Evolutionary conservation across 441 rosid genomes (phyloP), one percentile per base, ranked within the genome.

Genomic region (Arabidopsis lyrata): DNA sequence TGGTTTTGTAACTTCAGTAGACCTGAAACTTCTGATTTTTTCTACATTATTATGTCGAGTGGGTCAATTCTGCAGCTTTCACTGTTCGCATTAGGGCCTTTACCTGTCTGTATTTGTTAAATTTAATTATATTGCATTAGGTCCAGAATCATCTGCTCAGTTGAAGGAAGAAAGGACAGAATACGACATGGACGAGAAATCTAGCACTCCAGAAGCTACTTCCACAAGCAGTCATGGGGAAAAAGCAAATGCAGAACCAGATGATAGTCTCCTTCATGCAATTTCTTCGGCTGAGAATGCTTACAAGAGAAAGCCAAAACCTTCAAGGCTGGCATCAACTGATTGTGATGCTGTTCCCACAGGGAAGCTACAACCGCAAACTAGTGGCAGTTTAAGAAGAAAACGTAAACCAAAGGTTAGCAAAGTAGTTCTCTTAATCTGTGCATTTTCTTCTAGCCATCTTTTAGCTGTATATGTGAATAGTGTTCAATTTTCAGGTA

Each of bases 101-200:
- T 73, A 69, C 57, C 13, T 65, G 41, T 63, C 60, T 76, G 63
- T 22, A 60, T 49, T 56, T 52, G 12, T 62, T 35, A 59, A 59
- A 5, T 54, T 61, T 22, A 72, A 38, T 29, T 27, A 49, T 75
- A 60, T 68, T 72, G 27, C 67, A 52, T 73, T 80, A 73, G 84
- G 5, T 81, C 66, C 78, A 90, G 97, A 91, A 82, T 84, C 87
- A 74, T 79, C 92, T 68, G 83, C 75, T 66, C 90, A 81, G 77
- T 84, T 87, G 81, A 85, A 86, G 77, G 97, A 87, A 76, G 95
- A 87, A 70, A 84, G 79, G 78, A 75, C 71, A 29, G 63, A 70
- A 9, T 62, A 50, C 54, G 82, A 84, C 66, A 57, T 73, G 60
- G 90, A 86, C 66, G 83, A 78, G 68, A 90, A 82, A 77, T 77